Evolutionary conservation across 1,139 yeast genomes (phyloP).

Genomic region (Candida tunisiensis): DNA sequence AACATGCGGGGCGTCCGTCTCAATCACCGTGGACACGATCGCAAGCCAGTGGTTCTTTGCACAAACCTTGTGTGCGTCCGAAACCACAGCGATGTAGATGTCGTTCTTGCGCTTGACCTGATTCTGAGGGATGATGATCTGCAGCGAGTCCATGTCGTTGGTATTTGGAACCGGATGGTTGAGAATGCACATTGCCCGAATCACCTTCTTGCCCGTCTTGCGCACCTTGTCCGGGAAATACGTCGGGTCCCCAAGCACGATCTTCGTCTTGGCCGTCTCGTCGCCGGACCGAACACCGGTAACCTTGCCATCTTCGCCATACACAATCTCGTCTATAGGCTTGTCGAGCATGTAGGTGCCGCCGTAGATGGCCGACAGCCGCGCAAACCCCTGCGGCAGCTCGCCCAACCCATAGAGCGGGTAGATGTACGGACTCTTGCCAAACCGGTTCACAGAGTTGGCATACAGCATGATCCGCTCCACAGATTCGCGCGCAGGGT

Average conservation of each 20-base stretch:
- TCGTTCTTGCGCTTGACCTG: slow-evolving; percentile 90
- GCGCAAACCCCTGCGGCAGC: slow-evolving; percentile 95
- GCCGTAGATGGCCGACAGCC: slow-evolving; percentile 93
- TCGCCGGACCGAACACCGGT: slow-evolving; percentile 82
- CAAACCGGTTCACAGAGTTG: slow-evolving; percentile 85
- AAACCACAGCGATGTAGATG: slow-evolving; percentile 82
- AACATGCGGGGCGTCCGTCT: slow-evolving; percentile 82
- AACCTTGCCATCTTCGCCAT: slow-evolving; percentile 55
- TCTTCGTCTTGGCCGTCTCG: slow-evolving; percentile 82
- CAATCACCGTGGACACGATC: slow-evolving; percentile 86
- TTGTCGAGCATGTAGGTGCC: slow-evolving; percentile 98
- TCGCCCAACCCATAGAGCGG: slow-evolving; percentile 97
- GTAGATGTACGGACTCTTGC: slow-evolving; percentile 90
- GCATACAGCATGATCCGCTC: slow-evolving; percentile 77
- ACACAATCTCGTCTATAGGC: slow-evolving; percentile 79
- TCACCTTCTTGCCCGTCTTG: slow-evolving; percentile 73
- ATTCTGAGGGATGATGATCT: slow-evolving; percentile 90
- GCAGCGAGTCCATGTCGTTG: slow-evolving; percentile 72
- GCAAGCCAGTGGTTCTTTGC: slow-evolving; percentile 86
- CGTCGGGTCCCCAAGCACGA: slow-evolving; percentile 96
- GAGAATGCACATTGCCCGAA: slow-evolving; percentile 87
- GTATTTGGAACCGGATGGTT: slow-evolving; percentile 85
- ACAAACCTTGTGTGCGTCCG: slow-evolving; percentile 81
- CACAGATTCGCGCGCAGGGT: slow-evolving; percentile 86
- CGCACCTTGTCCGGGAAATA: slow-evolving; percentile 86